Conservation (phyloP, 2,329 filamentous ascomycete species). For the Neonectria neomacrospora region DNA sequence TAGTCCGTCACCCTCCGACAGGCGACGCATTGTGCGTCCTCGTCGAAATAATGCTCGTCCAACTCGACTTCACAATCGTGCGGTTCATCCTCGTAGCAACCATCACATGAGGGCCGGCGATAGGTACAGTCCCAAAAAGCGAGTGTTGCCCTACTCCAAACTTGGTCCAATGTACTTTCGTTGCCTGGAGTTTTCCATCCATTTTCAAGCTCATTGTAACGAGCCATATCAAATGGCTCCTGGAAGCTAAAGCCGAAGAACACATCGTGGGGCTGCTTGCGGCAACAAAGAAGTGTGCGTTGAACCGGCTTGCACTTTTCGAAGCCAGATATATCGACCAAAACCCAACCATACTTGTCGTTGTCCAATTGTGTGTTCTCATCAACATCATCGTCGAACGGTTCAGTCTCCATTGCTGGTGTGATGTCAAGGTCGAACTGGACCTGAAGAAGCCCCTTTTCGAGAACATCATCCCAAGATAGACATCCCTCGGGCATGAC, state of each 20-base stretch:
- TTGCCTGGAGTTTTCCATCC: constrained; percentile 11
- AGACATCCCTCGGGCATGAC: constrained; percentile 15
- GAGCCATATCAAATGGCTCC: not conserved
- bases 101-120: constrained; percentile 2
- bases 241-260: not conserved
- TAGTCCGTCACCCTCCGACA: constrained; percentile 23
- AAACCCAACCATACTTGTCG: constrained; percentile 23
- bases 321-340: constrained; percentile 1
- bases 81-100: constrained; percentile 3
- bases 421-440: constrained; percentile 28
- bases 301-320: constrained; percentile 7
- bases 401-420: not conserved
- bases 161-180: not conserved
- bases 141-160: not conserved
- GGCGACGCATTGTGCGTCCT: constrained; percentile 31
- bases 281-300: constrained; percentile 11
- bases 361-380: constrained; percentile 1
- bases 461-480: constrained; percentile 26
- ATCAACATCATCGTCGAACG: not conserved
- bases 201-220: not conserved
- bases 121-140: constrained; percentile 26
- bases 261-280: not conserved
- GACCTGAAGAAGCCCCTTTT: constrained; percentile 24
- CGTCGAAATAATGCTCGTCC: constrained; percentile 30
- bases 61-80: constrained; percentile 27